Evolutionary conservation across 768 basidiomycete genomes (phyloP), one percentile per base, ranked within the genome.

Genomic region (Hydnomerulius pinastri): DNA sequence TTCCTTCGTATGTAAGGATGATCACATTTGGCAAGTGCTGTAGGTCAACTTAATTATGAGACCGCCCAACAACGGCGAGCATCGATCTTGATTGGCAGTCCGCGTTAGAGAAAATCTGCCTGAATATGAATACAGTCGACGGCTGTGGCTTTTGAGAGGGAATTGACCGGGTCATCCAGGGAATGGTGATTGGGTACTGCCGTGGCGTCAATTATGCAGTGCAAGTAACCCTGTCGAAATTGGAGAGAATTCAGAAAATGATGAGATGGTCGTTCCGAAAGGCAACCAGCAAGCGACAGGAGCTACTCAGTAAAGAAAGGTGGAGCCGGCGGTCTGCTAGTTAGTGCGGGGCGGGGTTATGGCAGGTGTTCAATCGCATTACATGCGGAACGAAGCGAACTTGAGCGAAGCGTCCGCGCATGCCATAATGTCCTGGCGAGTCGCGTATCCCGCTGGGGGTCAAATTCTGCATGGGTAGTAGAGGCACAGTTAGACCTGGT

Each of bases 351-450:
- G 53, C 32, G 43, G 45, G 39, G 20, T 37, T 30, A 43, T 11
- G 3, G 28, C 32, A 32, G 32, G 11, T 47, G 18, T 17, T 27
- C 33, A 32, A 52, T 60, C 47, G 35, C 27, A 44, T 49, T 30
- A 56, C 32, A 32, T 32, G 46, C 25, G 33, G 36, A 30, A 30
- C 35, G 30, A 46, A 24, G 38, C 21, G 44, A 35, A n/a, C 32
- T 40, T 33, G 46, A 33, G 43, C 37, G 25, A 28, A 17, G 33
- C 46, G 33, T 29, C 20, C 24, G 36, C 15, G 27, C 15, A 57
- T 61, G 59, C 48, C 55, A 57, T 54, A 61, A 57, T 33, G 7
- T 35, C 18, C 33, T 35, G n/a, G n/a, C n/a, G n/a, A 17, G 10
- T 35, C 18, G 9, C 18, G 33, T 35, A 35, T 17, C 33, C 33